These are phyloP conservation scores for Yamadazyma sp. DNA, from an alignment of 1,139 yeast species.

Conservation along the genomic window DNA sequence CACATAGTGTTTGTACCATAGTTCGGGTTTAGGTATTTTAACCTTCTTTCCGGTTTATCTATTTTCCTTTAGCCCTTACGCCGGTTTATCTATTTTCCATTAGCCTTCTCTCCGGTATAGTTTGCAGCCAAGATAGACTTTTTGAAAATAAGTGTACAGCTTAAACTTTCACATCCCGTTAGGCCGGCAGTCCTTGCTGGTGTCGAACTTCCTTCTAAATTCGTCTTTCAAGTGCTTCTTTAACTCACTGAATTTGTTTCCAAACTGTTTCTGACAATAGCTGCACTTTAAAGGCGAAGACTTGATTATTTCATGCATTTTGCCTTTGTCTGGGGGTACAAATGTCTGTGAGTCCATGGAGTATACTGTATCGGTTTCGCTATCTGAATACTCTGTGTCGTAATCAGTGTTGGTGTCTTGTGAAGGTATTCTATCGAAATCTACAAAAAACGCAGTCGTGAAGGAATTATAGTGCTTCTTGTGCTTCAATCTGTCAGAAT, in stretches of 20 bases:
- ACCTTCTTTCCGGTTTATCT: too few relatives aligned
- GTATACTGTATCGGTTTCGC: conserved; percentile 9
- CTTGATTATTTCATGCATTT: conserved; percentile 30
- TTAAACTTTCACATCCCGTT: conserved; percentile 9
- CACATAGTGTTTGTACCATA: too few relatives aligned
- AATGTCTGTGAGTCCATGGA: conserved; percentile 9
- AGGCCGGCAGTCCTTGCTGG: conserved; percentile 6
- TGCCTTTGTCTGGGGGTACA: conserved; percentile 8
- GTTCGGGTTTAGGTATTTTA: too few relatives aligned
- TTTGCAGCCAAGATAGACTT: too few relatives aligned
- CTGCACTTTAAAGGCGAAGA: conserved; percentile 47
- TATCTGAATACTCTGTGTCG: conserved; percentile 7
- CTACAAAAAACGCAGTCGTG: conserved; percentile 62
- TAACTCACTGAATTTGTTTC: conserved; percentile 44
- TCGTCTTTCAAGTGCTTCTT: conserved; percentile 52
- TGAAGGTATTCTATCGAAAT: conserved; percentile 36
- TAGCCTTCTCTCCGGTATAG: too few relatives aligned
- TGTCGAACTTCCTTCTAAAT: conserved; percentile 23
- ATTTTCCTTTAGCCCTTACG: too few relatives aligned
- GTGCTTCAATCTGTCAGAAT: conserved; percentile 54
- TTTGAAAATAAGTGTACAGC: too few relatives aligned
- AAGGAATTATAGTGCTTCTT: conserved; percentile 74
- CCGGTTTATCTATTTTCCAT: too few relatives aligned
- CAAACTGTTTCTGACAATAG: conserved; percentile 48
- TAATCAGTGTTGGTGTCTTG: conserved; percentile 14